Base-by-base conservation (phyloP, 805 yeast genomes). In the Yarrowia keelungensis region DNA sequence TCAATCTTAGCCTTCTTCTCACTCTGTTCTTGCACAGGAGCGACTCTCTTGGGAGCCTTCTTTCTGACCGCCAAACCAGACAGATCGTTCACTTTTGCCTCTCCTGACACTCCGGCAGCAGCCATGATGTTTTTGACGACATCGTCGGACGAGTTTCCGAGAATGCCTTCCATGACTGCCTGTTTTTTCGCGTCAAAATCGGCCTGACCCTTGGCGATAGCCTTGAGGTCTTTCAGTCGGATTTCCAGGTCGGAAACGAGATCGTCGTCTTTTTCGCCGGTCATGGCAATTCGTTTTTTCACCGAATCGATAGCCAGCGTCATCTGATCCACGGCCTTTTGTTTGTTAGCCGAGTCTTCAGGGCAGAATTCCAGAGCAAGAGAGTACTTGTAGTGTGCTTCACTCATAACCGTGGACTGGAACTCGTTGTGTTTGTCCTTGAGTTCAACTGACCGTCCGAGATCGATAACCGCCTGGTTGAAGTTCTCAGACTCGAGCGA, bases 401-500 rank as follows among this genome's bases (percentile, higher is more conserved):
- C 97, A 16, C 93, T 87, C 10, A 91, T 81, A 53, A 87, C 78
- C 2, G 89, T 81, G 2, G 90, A 84, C 9, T 79, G 77, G n/a
- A 78, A 76, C 2, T 83, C 83, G 73, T 82, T 88, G 12, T 90
- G 75, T 69, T 85, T 78, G 62, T 79, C 74, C 75, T 90, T 83
- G 53, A 88, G 78, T 38, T 84, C 78, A 42, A 90, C 81, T 49
- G 91, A 82, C 19, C 84, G 78, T 58, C 82, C 79, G 69, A 92
- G 86, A 76, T 93, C 97, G 19, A 80, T 79, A 0, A 89, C 84
- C 0, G 97, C 91, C 76, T 91, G 96, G 15, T 81, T 79, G 77
- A 92, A 92, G 77, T 91, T 91, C 73, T 94, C 98, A 1, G 95
- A 86, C 75, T 94, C 99, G 53, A 93, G 81, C 0, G 97, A 89